phyloP scores from a whole-genome alignment of 1,284 basidiomycete species.

The Bjerkandera adusta region DNA sequence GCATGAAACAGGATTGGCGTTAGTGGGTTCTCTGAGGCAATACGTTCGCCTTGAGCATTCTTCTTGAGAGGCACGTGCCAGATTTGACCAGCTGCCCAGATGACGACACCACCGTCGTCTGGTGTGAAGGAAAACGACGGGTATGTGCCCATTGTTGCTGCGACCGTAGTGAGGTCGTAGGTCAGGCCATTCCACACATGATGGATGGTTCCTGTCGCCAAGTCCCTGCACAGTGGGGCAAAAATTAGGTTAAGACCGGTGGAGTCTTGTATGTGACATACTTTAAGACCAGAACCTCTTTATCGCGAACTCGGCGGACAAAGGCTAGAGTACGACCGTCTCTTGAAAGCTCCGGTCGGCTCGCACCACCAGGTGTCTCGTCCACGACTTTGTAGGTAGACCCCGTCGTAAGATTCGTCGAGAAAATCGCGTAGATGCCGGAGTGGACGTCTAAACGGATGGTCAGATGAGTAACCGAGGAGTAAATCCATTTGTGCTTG shows the following conservation, averaged over 20 bases:
- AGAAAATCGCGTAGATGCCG: slow-evolving; percentile 69
- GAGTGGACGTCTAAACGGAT: slow-evolving; percentile 55
- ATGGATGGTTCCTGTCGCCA: slow-evolving; percentile 58
- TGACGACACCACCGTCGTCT: slow-evolving; percentile 56
- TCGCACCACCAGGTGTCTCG: slow-evolving; percentile 61
- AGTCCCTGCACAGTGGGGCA: slow-evolving; percentile 50
- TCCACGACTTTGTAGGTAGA: slow-evolving; percentile 49
- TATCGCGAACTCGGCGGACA: slow-evolving; percentile 66
- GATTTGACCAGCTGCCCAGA: slow-evolving; percentile 72
- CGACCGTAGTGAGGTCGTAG: slow-evolving; percentile 59
- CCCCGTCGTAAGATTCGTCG: slow-evolving; percentile 57
- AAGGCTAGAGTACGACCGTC: slow-evolving; percentile 69
- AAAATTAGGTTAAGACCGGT: not conserved
- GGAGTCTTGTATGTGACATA: slow-evolving; percentile 33
- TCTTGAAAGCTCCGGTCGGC: slow-evolving; percentile 64
- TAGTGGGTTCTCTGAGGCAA: slow-evolving; percentile 36
- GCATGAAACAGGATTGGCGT: slow-evolving; percentile 55
- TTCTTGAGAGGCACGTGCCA: slow-evolving; percentile 51
- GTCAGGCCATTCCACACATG: slow-evolving; percentile 68
- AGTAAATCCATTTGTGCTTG: slow-evolving; percentile 26
- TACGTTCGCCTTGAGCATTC: slow-evolving; percentile 48
- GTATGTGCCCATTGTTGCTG: slow-evolving; percentile 73
- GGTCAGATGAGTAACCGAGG: not conserved
- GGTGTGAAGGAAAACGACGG: slow-evolving; percentile 70
- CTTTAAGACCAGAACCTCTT: slow-evolving; percentile 70